Conservation (phyloP, 2,329 filamentous ascomycete species). For the Boeremia lycopersici region DNA sequence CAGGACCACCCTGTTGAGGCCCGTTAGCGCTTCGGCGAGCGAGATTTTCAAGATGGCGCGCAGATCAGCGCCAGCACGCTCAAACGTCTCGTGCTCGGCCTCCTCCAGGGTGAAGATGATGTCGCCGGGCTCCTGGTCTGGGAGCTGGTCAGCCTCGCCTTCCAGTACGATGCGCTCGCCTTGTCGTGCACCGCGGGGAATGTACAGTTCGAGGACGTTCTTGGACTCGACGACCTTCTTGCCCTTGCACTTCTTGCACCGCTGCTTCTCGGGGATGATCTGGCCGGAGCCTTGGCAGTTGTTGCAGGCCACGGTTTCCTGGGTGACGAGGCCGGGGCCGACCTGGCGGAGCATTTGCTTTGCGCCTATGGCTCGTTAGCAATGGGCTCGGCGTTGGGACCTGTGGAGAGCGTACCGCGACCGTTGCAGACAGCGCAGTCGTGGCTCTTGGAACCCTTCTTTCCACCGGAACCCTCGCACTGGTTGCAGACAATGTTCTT, state of each 20-base stretch:
- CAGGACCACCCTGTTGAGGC: constrained; percentile 88
- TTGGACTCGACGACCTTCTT: constrained; percentile 84
- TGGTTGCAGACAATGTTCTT: constrained; percentile 88
- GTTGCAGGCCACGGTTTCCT: constrained; percentile 78
- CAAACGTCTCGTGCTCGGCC: constrained; percentile 79
- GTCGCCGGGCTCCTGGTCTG: constrained; percentile 87
- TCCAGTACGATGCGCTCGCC: constrained; percentile 89
- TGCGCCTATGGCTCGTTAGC: constrained; percentile 57
- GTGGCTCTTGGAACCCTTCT: constrained; percentile 85
- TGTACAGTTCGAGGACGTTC: constrained; percentile 96
- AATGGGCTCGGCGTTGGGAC: neutral
- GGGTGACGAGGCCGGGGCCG: constrained; percentile 83
- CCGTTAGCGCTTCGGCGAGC: constrained; percentile 81
- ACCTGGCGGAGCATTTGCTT: constrained; percentile 81
- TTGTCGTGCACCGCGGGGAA: constrained; percentile 78
- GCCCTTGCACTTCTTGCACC: constrained; percentile 99
- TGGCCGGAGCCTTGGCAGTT: constrained; percentile 85
- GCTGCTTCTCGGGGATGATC: constrained; percentile 93
- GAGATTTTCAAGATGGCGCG: constrained; percentile 81
- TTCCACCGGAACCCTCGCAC: constrained; percentile 89
- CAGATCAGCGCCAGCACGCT: constrained; percentile 82
- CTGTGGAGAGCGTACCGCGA: constrained; percentile 56
- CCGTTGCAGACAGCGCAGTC: constrained; percentile 86
- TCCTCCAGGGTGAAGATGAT: constrained; percentile 90
- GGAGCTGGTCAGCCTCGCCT: constrained; percentile 91